Base-by-base conservation (phyloP, 2,329 filamentous ascomycete genomes). In the Xylariomycetidae sp. region DNA sequence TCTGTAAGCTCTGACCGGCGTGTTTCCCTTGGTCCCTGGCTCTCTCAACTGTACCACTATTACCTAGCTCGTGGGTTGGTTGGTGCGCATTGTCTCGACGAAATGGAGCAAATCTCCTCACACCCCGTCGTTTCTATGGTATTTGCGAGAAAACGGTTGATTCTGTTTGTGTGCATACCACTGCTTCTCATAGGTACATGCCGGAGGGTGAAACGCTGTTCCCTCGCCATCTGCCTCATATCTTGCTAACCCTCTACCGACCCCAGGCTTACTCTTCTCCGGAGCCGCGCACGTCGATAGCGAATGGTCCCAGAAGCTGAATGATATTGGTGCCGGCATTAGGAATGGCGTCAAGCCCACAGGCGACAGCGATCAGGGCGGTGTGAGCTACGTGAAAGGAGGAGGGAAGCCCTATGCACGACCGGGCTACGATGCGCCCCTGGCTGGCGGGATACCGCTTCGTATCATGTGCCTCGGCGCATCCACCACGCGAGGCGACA, bases 381-480 rank as follows among this genome's bases (percentile, higher is more conserved):
- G 50, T 27, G 17, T 26, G 37, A 53, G 36, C 26, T 54, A 30
- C 26, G 44, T 49, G 28, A 51, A 46, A 25, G 20, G 20, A 8
- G n/a, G 8, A 8, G 20, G n/a, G 20, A 52, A 54, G 29, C 33
- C 50, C 16, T 53, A 51, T 34, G 41, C 46, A 25, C 49, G 53
- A 29, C 53, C 53, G 9, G 53, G 53, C 25, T 54, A 41, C 27
- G 53, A 56, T 28, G 35, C 51, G 16, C 51, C 53, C n/a, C 44
- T 56, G 9, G 53, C 50, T n/a, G 42, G 51, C 30, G 51, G 51
- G 20, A 45, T 57, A 29, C 53, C 54, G 17, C 41, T 57, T 16
- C 54, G 54, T 26, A 54, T 57, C 33, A 54, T 58, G 52, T 50
- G 51, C 30, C 44, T 58, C 13, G 54, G 54, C 29, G 54, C 53